phyloP scores from a whole-genome alignment of 192 early-diverging fungal species.

The Polychytrium aggregatum region DNA sequence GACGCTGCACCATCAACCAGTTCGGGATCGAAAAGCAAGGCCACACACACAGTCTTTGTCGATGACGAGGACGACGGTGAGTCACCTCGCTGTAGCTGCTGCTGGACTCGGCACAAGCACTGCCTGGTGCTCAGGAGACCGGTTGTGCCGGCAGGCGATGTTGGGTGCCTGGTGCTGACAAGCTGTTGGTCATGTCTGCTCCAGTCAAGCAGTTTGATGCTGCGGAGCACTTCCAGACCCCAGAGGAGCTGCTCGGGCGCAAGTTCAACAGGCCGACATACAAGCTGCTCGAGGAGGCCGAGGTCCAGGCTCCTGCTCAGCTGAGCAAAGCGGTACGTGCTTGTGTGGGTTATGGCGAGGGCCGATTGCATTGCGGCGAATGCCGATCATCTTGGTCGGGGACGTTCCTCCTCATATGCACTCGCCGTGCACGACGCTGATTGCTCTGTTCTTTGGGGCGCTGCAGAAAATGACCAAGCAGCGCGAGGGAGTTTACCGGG shows the following conservation, averaged over 20 bases:
- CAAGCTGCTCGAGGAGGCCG: slow-evolving; percentile 38
- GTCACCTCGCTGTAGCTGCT: too few species aligned
- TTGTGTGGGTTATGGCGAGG: too few species aligned
- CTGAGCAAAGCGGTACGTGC: too few species aligned
- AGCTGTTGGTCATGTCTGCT: background rate
- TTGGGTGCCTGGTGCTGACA: slow-evolving; percentile 4
- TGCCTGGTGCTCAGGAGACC: background rate
- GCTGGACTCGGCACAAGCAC: too few species aligned
- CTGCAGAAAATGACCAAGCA: slow-evolving; percentile 13
- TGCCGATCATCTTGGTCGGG: too few species aligned
- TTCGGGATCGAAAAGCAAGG: slow-evolving; percentile 5
- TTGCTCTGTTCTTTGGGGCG: slow-evolving; percentile 10
- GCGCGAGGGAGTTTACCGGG: slow-evolving; percentile 31
- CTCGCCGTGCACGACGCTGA: too few species aligned
- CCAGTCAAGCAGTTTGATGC: slow-evolving; percentile 64
- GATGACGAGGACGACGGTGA: slow-evolving; percentile 33
- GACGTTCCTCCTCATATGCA: too few species aligned
- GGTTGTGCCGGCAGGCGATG: background rate
- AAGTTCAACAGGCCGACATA: slow-evolving; percentile 71
- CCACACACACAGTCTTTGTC: slow-evolving; percentile 33
- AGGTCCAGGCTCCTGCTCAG: slow-evolving; percentile 12
- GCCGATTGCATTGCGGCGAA: too few species aligned
- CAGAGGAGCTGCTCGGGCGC: slow-evolving; percentile 61
- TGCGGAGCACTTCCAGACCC: slow-evolving; percentile 71
- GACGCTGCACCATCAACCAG: slow-evolving; percentile 3